Percentiles rank a stretch among this genome's conserved stretches.
Evolutionary conservation across 1,139 yeast species (phyloP).

Genomic region (Pneumocystis jirovecii): DNA sequence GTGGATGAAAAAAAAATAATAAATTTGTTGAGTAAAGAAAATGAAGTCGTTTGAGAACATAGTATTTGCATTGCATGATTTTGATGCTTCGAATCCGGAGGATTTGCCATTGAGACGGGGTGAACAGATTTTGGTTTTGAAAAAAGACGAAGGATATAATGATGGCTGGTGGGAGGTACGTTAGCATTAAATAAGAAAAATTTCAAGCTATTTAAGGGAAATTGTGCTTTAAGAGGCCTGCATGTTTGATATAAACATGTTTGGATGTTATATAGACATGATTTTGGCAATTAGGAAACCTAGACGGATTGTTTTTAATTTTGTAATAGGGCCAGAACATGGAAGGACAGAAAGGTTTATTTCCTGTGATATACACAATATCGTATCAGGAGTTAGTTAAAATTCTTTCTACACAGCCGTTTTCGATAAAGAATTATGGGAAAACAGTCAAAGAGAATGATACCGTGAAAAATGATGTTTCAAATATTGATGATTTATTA

Average conservation of each 20-base stretch:
- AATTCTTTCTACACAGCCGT: conserved; percentile 11
- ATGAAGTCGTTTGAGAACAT: background rate
- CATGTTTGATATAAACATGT: too few species aligned
- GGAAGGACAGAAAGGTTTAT: conserved; percentile 61
- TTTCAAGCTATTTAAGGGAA: background rate
- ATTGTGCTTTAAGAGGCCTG: background rate
- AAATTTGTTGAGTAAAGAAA: background rate
- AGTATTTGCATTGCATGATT: conserved; percentile 60
- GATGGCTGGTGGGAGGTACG: conserved; percentile 84
- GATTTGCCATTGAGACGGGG: conserved; percentile 70
- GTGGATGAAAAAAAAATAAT: background rate
- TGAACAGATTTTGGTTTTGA: conserved; percentile 73
- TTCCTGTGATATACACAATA: conserved; percentile 60
- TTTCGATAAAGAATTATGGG: conserved; percentile 43
- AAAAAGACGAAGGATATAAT: conserved; percentile 82
- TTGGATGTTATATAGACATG: background rate
- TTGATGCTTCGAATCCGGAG: conserved; percentile 74
- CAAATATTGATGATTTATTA: conserved; percentile 8
- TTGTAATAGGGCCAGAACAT: conserved; percentile 39
- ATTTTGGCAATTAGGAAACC: background rate
- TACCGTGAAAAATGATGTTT: conserved; percentile 65
- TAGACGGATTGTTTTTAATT: conserved; percentile 33
- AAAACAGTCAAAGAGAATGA: conserved; percentile 21
- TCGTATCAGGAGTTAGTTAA: conserved; percentile 5
- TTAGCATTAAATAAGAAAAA: background rate